Conservation (phyloP, 2,329 filamentous ascomycete genomes). For the Orbilia javanica region DNA sequence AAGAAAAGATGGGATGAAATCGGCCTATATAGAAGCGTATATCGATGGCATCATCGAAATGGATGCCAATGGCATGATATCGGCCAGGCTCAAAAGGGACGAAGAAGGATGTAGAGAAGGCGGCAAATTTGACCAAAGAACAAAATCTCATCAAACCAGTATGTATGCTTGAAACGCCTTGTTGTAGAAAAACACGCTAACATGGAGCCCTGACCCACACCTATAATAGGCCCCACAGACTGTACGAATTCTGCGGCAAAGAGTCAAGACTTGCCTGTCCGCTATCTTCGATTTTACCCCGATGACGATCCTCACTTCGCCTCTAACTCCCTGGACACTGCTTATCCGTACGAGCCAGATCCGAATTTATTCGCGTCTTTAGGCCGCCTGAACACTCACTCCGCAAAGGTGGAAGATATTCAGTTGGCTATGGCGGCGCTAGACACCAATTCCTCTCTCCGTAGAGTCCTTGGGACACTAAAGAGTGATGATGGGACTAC, state of each 20-base stretch:
- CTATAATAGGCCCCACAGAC: neutral
- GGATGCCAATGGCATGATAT: neutral
- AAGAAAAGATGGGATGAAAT: neutral
- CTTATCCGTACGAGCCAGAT: neutral
- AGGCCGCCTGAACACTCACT: neutral
- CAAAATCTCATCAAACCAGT: neutral
- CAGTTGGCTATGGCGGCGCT: neutral
- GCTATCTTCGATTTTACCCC: neutral
- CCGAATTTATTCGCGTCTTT: neutral
- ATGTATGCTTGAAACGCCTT: neutral
- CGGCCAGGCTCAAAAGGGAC: neutral
- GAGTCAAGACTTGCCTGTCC: neutral
- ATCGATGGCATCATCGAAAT: neutral
- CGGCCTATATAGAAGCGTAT: neutral
- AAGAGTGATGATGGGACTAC: neutral
- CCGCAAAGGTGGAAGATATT: neutral
- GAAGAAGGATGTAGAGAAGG: neutral
- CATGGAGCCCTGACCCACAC: neutral
- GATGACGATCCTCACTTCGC: neutral
- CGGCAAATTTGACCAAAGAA: neutral
- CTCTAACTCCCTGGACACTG: neutral
- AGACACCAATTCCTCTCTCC: neutral
- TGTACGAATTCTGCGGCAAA: neutral
- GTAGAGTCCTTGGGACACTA: neutral
- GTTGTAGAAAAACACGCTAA: neutral